phyloP scores from a whole-genome alignment of 352 stramenopile genomes.

The Hyphochytrium catenoides region DNA sequence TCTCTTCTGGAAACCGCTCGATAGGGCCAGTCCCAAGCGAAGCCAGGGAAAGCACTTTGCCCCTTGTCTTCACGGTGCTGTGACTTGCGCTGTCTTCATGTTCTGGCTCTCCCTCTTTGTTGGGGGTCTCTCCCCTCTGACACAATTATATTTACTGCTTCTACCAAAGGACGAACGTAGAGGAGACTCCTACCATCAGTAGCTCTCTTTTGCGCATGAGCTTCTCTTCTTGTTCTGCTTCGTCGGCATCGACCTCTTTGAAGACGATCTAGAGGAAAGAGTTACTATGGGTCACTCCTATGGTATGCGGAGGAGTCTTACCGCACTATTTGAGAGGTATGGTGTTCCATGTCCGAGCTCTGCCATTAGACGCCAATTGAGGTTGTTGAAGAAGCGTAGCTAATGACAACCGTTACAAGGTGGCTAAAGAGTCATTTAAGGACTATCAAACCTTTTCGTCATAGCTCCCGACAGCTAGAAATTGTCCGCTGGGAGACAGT shows the following conservation, averaged over 20 bases:
- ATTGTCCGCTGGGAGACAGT: slow-evolving; percentile 48
- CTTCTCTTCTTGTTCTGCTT: slow-evolving; percentile 1
- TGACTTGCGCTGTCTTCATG: slow-evolving; percentile 37
- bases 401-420: too few species aligned
- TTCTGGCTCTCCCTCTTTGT: slow-evolving; percentile 16
- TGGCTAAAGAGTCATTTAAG: too few species aligned
- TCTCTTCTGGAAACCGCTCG: too few species aligned
- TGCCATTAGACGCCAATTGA: slow-evolving; percentile 41
- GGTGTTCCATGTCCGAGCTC: slow-evolving; percentile 26
- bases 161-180: neutral
- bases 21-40: too few species aligned
- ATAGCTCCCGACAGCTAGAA: slow-evolving; percentile 43
- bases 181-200: neutral
- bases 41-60: too few species aligned
- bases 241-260: neutral
- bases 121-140: neutral
- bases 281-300: too few species aligned
- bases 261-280: neutral
- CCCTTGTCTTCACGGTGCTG: too few species aligned
- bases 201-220: slow-evolving; percentile 1
- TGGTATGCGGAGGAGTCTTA: neutral
- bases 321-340: neutral
- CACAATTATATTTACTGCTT: neutral
- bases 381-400: slow-evolving; percentile 37
- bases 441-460: slow-evolving; percentile 45